These are phyloP conservation scores for Triangularia setosa DNA, from an alignment of 2,329 filamentous ascomycete genomes.

Conservation along the genomic window DNA sequence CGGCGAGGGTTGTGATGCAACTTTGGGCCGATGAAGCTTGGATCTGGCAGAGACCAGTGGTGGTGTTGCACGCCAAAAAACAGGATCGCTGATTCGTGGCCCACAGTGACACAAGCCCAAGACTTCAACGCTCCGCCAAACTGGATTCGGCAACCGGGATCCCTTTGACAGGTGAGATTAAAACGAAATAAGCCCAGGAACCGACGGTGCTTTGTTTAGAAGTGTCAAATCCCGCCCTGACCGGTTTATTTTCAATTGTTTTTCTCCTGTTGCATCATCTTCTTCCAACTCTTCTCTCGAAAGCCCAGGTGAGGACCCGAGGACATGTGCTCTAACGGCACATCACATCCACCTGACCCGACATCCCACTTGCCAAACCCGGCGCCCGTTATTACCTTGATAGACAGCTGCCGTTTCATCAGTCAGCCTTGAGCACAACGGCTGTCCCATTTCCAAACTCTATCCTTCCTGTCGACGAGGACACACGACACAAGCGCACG, in stretches of 20 bases:
- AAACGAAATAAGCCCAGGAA: constrained; percentile 9
- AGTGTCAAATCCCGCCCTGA: not conserved
- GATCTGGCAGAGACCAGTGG: not conserved
- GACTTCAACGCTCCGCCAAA: not conserved
- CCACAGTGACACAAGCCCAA: constrained; percentile 7
- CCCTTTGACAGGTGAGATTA: constrained; percentile 12
- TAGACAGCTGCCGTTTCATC: not conserved
- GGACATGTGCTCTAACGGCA: too few relatives aligned
- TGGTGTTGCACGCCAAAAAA: not conserved
- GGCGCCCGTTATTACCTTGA: not conserved
- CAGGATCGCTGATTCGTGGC: constrained; percentile 2
- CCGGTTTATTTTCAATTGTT: not conserved
- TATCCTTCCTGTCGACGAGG: not conserved
- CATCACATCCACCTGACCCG: too few relatives aligned
- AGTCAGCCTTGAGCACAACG: not conserved
- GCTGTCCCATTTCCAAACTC: not conserved
- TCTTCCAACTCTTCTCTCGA: not conserved
- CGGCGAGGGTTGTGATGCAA: not conserved
- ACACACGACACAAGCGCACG: not conserved
- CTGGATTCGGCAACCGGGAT: constrained; percentile 3
- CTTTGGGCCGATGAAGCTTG: not conserved
- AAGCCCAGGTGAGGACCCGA: too few relatives aligned
- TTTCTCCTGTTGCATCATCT: not conserved
- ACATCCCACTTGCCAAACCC: not conserved
- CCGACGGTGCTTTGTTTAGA: constrained; percentile 2